Base-by-base conservation (phyloP, 1,139 yeast species). In the Sugiyamaella sp. region DNA sequence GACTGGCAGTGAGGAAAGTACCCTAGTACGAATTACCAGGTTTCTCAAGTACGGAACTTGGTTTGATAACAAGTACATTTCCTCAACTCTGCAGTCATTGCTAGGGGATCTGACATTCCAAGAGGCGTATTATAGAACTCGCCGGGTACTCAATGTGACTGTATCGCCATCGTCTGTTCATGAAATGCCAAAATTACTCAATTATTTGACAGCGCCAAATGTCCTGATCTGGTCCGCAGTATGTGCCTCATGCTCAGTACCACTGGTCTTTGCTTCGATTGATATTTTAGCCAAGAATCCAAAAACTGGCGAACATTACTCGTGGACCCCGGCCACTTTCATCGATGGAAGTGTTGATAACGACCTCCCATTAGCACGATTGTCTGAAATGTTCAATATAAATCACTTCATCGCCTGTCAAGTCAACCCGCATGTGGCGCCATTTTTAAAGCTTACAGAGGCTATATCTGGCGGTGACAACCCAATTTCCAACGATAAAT, bases 381-480 rank as follows among this genome's bases (percentile, higher is more conserved):
- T 93, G 17, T 87, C 95, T 46, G 99, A 93, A 69, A 88, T 93
- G 91, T 95, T 93, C 68, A 93, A 93, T 65, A 97, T 93, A 35
- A 96, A 93, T 67, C 97, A 95, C 68, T 91, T 93, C 57, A 89
- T 93, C 66, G 98, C 97, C 0, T 91, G 96, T 52, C 98, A 95
- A 70, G 99, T 93, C 1, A 89, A 95, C 64, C 97, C 98, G 0
- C 99, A 93, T 67, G 95, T 93, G 29, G 91, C 88, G 1, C 98
- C 99, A 1, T 79, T 93, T 49, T 74, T 93, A 60, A 86, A 52
- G 42, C 54, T 65, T 17, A 58, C 64, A 24, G 61, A 62, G 41
- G 50, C 56, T 6, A 55, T 62, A 8, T 45, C 51, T 10, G 77
- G 44, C 16, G 29, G 51, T 10, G 40, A 37, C 4, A 40, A 41